These are phyloP conservation scores for Bruguiera gymnorhiza DNA, from an alignment of 345 rosid genomes.

Conservation along the genomic window DNA sequence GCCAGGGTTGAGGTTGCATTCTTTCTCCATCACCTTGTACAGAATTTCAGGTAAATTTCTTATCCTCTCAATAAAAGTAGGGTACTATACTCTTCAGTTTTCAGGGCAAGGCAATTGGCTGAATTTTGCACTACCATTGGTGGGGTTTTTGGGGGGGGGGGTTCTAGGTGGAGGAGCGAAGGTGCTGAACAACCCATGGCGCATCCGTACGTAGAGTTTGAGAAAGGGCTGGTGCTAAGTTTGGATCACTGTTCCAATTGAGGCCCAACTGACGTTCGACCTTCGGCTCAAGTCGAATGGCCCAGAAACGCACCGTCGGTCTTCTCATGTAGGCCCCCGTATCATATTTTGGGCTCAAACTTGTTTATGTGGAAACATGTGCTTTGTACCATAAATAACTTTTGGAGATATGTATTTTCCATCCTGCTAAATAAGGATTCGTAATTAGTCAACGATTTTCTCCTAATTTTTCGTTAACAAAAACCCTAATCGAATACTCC, in stretches of 20 bases:
- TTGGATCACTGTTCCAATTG: slow-evolving; percentile 22
- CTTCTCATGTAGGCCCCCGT: too few species aligned
- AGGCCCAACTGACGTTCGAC: neutral
- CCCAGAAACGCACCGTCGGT: neutral
- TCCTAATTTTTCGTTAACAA: too few species aligned
- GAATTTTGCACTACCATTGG: neutral
- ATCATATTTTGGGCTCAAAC: too few species aligned
- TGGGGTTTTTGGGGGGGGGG: neutral
- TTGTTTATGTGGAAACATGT: too few species aligned
- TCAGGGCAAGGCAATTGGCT: too few species aligned
- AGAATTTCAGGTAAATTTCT: slow-evolving; percentile 40
- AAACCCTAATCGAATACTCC: too few species aligned
- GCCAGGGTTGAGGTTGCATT: slow-evolving; percentile 61
- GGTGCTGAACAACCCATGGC: slow-evolving; percentile 40
- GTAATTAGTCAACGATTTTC: too few species aligned
- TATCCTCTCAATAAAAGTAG: too few species aligned
- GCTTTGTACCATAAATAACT: too few species aligned
- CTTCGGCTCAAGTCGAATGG: neutral
- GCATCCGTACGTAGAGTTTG: slow-evolving; percentile 51
- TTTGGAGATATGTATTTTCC: too few species aligned
- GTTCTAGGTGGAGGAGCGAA: slow-evolving; percentile 41
- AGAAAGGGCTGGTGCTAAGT: slow-evolving; percentile 34
- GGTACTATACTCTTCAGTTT: too few species aligned
- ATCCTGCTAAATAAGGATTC: too few species aligned
- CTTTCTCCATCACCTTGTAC: slow-evolving; percentile 61